Conservation (phyloP, 1,284 basidiomycete species). For the Moesziomyces globuligerus region DNA sequence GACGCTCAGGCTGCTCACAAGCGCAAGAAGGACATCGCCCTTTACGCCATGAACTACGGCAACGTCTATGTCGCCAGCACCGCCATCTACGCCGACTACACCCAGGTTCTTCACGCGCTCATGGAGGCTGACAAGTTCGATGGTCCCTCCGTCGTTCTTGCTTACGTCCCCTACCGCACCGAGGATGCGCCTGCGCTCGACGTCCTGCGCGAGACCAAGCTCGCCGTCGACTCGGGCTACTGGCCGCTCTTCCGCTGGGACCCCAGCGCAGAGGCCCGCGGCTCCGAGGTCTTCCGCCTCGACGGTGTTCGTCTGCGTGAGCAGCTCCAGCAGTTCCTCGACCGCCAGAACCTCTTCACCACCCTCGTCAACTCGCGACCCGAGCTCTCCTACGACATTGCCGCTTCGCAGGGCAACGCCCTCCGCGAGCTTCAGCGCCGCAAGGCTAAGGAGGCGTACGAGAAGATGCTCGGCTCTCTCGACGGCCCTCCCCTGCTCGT, state of each 20-base stretch:
- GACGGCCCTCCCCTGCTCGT: conserved; percentile 90
- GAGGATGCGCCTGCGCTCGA: conserved; percentile 81
- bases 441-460: conserved; percentile 86
- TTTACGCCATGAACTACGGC: conserved; percentile 97
- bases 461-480: conserved; percentile 82
- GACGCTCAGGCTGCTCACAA: conserved; percentile 61
- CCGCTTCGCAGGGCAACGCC: conserved; percentile 83
- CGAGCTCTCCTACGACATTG: conserved; percentile 82
- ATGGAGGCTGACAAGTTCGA: conserved; percentile 89
- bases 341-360: conserved; percentile 93
- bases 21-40: conserved; percentile 67
- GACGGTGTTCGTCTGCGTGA: conserved; percentile 95
- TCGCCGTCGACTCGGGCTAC: conserved; percentile 93
- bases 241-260: conserved; percentile 99
- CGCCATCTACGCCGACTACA: conserved; percentile 94
- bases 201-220: conserved; percentile 93
- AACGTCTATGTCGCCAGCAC: conserved; percentile 95
- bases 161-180: conserved; percentile 87
- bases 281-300: conserved; percentile 84
- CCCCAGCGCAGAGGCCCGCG: conserved; percentile 78
- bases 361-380: conserved; percentile 83
- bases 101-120: conserved; percentile 90
- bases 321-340: conserved; percentile 93
- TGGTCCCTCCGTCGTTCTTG: conserved; percentile 91
- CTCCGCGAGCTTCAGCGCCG: conserved; percentile 84